These are phyloP conservation scores for Penicillium macrosclerotiorum DNA, from an alignment of 495 filamentous ascomycete species.

Conservation along the genomic window DNA sequence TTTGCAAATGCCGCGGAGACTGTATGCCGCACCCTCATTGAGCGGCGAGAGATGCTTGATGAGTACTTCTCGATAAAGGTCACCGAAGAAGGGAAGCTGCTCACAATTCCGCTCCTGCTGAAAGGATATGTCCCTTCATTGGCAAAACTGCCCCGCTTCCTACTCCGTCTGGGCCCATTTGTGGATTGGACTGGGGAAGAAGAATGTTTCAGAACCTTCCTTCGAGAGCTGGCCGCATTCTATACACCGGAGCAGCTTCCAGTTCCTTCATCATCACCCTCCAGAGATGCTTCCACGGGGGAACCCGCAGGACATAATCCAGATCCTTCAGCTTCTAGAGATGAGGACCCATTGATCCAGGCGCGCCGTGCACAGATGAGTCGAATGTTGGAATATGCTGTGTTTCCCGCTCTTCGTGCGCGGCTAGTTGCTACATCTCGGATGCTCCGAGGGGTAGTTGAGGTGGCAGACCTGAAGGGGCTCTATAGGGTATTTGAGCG, in stretches of 20 bases:
- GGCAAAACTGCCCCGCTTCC: conserved; percentile 83
- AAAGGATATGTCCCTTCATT: conserved; percentile 86
- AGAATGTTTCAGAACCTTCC: conserved; percentile 79
- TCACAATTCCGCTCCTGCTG: conserved; percentile 76
- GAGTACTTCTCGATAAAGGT: conserved; percentile 93
- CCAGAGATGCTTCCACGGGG: conserved; percentile 2
- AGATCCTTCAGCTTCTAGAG: conserved; percentile 15
- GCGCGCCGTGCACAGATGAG: conserved; percentile 63
- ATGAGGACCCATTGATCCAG: conserved; percentile 51
- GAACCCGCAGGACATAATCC: conserved; percentile 11
- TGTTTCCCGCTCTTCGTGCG: conserved; percentile 86
- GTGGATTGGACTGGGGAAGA: conserved; percentile 86
- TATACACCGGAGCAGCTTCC: conserved; percentile 88
- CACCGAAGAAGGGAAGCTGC: conserved; percentile 70
- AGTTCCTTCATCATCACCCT: conserved; percentile 33
- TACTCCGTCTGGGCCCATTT: conserved; percentile 83
- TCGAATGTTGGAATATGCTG: conserved; percentile 72
- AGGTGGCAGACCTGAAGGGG: conserved; percentile 92
- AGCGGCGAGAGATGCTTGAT: conserved; percentile 77
- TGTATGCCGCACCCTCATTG: conserved; percentile 62
- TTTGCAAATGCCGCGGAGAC: conserved; percentile 62
- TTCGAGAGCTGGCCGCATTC: conserved; percentile 85
- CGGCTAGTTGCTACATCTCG: conserved; percentile 79
- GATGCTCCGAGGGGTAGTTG: conserved; percentile 75
- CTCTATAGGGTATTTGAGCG: conserved; percentile 97